Evolutionary conservation across 768 basidiomycete species (phyloP), one percentile per base, ranked within the genome.

Genomic region (Neoboletus brunneissimus): DNA sequence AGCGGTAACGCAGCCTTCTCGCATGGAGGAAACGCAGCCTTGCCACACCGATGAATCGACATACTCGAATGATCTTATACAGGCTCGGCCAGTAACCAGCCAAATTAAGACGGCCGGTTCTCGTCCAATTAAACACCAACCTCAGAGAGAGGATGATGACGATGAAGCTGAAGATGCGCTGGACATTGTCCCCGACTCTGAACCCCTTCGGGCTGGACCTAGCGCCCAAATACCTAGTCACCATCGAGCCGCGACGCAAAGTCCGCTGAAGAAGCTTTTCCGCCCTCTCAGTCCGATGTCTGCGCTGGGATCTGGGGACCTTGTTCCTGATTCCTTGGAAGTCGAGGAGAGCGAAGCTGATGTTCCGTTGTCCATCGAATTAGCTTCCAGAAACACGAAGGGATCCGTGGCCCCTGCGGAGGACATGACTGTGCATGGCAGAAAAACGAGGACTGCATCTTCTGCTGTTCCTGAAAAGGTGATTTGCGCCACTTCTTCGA

Each of bases 131-230:
- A 31, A 23, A 18, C 31, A 47, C 13, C 62, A 42, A 34, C 40
- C 9, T 42, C 52, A 2, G 16, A 23, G 18, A 47, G 53, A 27
- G 25, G 38, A 46, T 4, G 54, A 46, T 11, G 56, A 61, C 16
- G 57, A 59, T 18, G 64, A 61, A 25, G 51, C 38, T 41, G 77
- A 76, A 40, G 77, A 76, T 59, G 50, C 60, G 5, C 73, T 78
- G 61, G 83, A 82, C 32, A 53, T 86, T 49, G 75, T 89, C 16
- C 85, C 86, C 3, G 87, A 88, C 64, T 88, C 86, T 3, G 86
- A 87, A 58, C 80, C 82, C 46, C 66, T 72, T 20, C 74, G 73
- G 29, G 76, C 72, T 22, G 72, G 67, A 45, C 56, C 57, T 10
- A 49, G 58, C n/a, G 15, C 44, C 23, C 40, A 60, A 47, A 54